Evolutionary conservation across 371 early-diverging fungal species (phyloP), one percentile per base, ranked within the genome.

Genomic region (Rhizopus stolonifer): DNA sequence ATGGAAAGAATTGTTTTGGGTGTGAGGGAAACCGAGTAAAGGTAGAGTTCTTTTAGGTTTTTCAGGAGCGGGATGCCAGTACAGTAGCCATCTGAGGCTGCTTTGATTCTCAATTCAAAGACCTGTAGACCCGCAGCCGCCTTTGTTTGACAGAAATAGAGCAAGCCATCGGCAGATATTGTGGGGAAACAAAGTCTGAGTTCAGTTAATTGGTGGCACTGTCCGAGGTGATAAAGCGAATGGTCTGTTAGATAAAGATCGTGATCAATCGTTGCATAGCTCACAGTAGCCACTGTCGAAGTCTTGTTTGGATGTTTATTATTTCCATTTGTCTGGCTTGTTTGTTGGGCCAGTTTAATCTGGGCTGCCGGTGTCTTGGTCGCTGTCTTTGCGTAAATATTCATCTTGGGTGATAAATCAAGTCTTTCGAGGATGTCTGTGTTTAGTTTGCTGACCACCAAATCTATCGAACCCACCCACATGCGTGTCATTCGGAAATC

Each of bases 401-500:
- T 47, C 49, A 58, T 48, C 45, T 54, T 64, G 19, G 71, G 71
- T 31, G 67, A 67, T 5, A 70, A 26, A 45, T 70, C 71, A 11
- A 70, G 36, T 7, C 61, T 53, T 23, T 49, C 40, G 3, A 67
- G 36, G n/a, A 33, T 44, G 9, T 42, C n/a, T 7, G 54, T 32
- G 19, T 54, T 54, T 34, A 74, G 31, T 13, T 36, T 23, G 15
- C 45, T 31, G 6, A 74, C 49, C 2, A 70, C n/a, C 0, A 24
- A 8, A 49, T 70, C 64, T 13, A 74, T 19, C n/a, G 43, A 44
- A 19, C 74, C 70, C 2, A 61, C 33, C 2, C 69, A 48, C 18
- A 70, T 36, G 1, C 71, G 64, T 1, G 70, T 74, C 22, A 74
- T n/a, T 18, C 74, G 53, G 36, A 74, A 74, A 48, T 74, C 74